Percentiles rank a stretch among this genome's conserved stretches.
Evolutionary conservation across 257 asterid genomes (phyloP).

Genomic region (Nicotiana undulata): DNA sequence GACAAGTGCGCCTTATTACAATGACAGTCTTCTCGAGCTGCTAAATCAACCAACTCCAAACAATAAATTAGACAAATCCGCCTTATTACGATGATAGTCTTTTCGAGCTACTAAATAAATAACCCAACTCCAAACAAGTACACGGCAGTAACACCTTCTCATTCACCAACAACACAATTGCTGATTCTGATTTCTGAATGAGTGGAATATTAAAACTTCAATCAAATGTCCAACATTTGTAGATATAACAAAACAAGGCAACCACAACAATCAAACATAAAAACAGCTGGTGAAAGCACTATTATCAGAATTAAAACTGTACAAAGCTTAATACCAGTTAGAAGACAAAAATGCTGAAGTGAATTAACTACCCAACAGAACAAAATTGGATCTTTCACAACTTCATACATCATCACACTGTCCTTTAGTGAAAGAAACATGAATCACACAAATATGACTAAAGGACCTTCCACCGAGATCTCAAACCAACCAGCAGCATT

Average conservation of each 20-base stretch:
- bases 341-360: slow-evolving; percentile 6
- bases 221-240: neutral
- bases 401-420: neutral
- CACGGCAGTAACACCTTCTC: neutral
- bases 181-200: neutral
- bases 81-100: neutral
- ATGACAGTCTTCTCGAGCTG: neutral
- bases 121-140: neutral
- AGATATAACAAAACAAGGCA: neutral
- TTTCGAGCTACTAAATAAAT: neutral
- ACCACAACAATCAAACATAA: neutral
- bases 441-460: neutral
- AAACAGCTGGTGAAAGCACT: slow-evolving; percentile 2
- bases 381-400: slow-evolving; percentile 6
- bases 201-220: slow-evolving; percentile 15
- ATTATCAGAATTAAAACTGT: neutral
- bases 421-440: slow-evolving; percentile 2
- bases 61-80: neutral
- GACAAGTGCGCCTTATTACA: neutral
- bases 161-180: neutral
- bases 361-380: neutral
- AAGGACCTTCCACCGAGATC: neutral
- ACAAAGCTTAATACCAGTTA: neutral
- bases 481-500: neutral
- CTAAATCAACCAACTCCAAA: neutral